Evolutionary conservation across 2,329 filamentous ascomycete species (phyloP).

Genomic region (Lithohypha guttulata): DNA sequence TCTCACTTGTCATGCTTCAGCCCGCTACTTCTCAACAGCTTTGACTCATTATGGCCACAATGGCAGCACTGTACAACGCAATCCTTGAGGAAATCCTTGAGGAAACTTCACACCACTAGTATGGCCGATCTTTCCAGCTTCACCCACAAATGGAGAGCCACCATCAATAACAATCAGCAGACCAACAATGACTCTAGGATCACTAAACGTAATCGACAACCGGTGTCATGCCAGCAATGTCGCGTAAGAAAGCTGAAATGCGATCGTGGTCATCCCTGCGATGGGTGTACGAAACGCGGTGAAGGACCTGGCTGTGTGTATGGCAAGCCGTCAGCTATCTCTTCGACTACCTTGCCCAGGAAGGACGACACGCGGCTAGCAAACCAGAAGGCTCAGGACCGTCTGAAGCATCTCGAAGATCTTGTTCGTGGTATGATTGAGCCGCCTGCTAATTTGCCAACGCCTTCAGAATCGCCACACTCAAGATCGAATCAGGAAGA

Average conservation of each 20-base stretch:
- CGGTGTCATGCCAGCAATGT: constrained; percentile 48
- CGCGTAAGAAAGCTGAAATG: constrained; percentile 35
- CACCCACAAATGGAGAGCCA: constrained; percentile 31
- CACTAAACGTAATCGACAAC: constrained; percentile 81
- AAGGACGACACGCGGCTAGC: constrained; percentile 11
- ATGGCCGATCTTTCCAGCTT: constrained; percentile 17
- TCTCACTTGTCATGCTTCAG: no score
- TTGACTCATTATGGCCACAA: no score
- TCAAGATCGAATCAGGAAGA: no score
- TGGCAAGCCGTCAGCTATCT: constrained; percentile 40
- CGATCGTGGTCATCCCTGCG: constrained; percentile 29
- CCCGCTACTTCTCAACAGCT: no score
- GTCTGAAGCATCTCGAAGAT: constrained; percentile 18
- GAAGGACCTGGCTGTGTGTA: constrained; percentile 76
- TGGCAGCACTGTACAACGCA: no score
- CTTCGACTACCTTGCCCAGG: constrained; percentile 50
- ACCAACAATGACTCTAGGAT: constrained; percentile 61
- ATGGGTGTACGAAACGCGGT: constrained; percentile 56
- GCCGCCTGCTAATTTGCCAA: no score
- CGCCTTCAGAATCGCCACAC: not conserved
- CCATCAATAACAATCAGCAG: constrained; percentile 63
- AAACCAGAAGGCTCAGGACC: constrained; percentile 15
- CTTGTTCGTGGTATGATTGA: constrained; percentile 21
- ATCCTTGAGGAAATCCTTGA: not conserved
- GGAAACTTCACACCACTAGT: not conserved